Evolutionary conservation across 331 rosid species (phyloP).

Genomic region (Quercus tomentella): DNA sequence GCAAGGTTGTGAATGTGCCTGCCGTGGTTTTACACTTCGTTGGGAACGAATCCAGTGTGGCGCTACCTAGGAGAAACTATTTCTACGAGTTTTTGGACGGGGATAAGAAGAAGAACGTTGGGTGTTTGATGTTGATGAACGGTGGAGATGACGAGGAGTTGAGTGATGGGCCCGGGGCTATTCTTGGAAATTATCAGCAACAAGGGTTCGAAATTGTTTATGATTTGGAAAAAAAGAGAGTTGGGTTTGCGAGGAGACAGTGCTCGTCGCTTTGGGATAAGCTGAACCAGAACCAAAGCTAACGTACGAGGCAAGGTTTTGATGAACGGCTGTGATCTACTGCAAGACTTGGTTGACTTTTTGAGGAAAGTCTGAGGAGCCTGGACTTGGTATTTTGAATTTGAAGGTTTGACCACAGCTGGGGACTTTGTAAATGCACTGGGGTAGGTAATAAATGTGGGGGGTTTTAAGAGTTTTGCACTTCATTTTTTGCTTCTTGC

Average conservation of each 20-base stretch:
- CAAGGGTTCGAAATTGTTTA: slow-evolving; percentile 88
- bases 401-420: background rate
- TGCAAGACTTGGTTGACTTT: background rate
- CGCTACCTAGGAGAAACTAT: slow-evolving; percentile 65
- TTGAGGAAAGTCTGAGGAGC: no score
- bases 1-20: slow-evolving; percentile 39
- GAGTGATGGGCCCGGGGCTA: slow-evolving; percentile 81
- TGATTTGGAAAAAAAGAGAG: slow-evolving; percentile 65
- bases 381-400: background rate
- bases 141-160: slow-evolving; percentile 82
- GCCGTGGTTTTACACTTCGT: slow-evolving; percentile 54
- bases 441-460: background rate
- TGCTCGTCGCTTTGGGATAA: slow-evolving; percentile 87
- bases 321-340: no score
- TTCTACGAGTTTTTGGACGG: slow-evolving; percentile 73
- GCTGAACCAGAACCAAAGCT: slow-evolving; percentile 29
- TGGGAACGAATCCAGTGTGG: slow-evolving; percentile 62
- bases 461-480: background rate
- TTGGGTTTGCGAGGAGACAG: slow-evolving; percentile 76
- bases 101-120: slow-evolving; percentile 49
- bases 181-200: slow-evolving; percentile 87
- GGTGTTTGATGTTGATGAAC: slow-evolving; percentile 91
- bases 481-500: slow-evolving; percentile 12
- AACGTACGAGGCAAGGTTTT: background rate
- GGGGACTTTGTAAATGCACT: background rate